Evolutionary conservation across 2,329 filamentous ascomycete genomes (phyloP).

Genomic region (Capronia coronata): DNA sequence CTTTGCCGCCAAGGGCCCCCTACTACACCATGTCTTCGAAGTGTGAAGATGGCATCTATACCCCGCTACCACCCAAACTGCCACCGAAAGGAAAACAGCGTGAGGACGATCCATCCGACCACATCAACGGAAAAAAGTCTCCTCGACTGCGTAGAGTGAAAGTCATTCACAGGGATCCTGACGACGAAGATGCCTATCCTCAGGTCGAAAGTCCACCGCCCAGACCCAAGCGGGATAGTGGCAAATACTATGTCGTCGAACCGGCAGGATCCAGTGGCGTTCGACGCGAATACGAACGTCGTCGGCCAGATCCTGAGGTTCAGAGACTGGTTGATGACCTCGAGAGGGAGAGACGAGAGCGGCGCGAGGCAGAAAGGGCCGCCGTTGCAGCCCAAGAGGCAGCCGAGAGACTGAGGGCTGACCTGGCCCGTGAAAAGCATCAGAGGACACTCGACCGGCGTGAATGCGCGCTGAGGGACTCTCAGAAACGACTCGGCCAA

Average conservation of each 20-base stretch:
- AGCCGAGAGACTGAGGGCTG: conserved; percentile 9
- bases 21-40: conserved; percentile 18
- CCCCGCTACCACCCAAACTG: conserved; percentile 19
- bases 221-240: conserved; percentile 15
- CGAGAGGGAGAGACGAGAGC: conserved; percentile 13
- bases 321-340: conserved; percentile 14
- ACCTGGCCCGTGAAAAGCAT: conserved; percentile 16
- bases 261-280: conserved; percentile 1
- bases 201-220: conserved; percentile 18
- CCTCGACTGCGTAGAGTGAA: conserved; percentile 16
- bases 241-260: conserved; percentile 14
- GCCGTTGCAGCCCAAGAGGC: conserved; percentile 11
- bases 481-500: conserved; percentile 9
- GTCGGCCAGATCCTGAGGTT: conserved; percentile 14
- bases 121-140: conserved; percentile 12
- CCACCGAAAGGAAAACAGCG: conserved; percentile 12
- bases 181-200: conserved; percentile 21
- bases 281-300: conserved; percentile 15
- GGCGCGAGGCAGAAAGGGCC: conserved; percentile 18
- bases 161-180: conserved; percentile 5
- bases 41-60: conserved; percentile 16
- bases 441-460: conserved; percentile 16
- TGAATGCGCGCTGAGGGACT: conserved; percentile 13
- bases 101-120: conserved; percentile 5
- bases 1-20: conserved; percentile 15